Conservation (phyloP, 805 yeast genomes). For the Wickerhamiella lipophila region DNA sequence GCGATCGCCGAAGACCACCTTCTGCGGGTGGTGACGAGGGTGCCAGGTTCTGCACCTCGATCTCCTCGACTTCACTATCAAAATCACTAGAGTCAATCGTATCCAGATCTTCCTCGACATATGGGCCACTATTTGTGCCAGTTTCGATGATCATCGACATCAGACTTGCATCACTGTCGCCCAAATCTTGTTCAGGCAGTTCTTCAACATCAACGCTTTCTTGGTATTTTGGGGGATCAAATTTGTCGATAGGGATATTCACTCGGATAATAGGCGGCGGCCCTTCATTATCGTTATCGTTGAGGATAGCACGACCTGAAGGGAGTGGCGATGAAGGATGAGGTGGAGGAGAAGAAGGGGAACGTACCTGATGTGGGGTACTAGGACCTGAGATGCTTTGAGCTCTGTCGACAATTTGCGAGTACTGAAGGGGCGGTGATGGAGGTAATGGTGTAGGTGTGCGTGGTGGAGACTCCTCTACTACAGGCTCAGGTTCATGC, state of each 20-base stretch:
- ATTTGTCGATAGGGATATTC: background rate
- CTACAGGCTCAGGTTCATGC: background rate
- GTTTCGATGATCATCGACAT: background rate
- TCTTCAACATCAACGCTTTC: background rate
- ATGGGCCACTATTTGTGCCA: background rate
- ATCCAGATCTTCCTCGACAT: background rate
- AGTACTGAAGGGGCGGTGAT: background rate
- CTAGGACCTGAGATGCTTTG: no score
- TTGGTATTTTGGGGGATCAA: background rate
- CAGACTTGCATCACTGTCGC: background rate
- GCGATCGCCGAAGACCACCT: background rate
- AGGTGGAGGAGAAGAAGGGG: background rate
- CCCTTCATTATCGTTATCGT: background rate
- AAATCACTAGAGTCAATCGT: background rate
- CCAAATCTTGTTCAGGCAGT: background rate
- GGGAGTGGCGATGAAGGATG: background rate
- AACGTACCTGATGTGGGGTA: no score
- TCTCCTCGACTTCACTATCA: conserved; percentile 2
- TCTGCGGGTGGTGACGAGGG: background rate
- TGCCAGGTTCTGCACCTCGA: background rate
- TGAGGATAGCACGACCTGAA: background rate
- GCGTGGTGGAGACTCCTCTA: background rate
- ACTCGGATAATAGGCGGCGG: background rate
- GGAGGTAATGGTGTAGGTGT: background rate
- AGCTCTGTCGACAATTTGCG: no score